A percentile compares a stretch with the other conserved stretches of the same genome.
phyloP scores from a whole-genome alignment of 169 alveolate species.

The Plasmodium vivax region DNA sequence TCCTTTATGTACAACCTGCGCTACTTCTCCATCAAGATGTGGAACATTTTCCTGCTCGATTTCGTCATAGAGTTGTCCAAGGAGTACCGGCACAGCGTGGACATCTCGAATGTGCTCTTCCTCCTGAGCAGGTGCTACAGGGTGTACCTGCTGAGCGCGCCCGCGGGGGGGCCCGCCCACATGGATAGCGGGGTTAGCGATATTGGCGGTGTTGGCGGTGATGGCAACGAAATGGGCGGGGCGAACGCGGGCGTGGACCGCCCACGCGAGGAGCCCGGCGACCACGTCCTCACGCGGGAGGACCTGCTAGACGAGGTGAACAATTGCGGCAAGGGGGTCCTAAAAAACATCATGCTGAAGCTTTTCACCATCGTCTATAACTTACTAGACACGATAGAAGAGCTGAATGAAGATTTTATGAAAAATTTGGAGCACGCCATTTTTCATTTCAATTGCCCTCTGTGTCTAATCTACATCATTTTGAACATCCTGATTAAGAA shows the following conservation, averaged over 20 bases:
- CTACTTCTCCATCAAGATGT: constrained; percentile 40
- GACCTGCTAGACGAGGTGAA: constrained; percentile 16
- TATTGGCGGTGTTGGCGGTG: neutral
- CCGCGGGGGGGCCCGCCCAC: neutral
- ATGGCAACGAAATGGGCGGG: no score
- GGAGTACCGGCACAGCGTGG: constrained; percentile 10
- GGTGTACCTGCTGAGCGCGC: constrained; percentile 15
- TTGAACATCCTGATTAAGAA: constrained; percentile 51
- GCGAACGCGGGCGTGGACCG: neutral
- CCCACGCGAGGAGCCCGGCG: neutral
- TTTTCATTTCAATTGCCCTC: constrained; percentile 48
- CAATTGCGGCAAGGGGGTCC: constrained; percentile 13
- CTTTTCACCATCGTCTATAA: constrained; percentile 47
- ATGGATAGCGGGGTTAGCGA: neutral
- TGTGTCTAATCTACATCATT: constrained; percentile 43
- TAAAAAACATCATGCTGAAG: constrained; percentile 58
- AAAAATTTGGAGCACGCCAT: constrained; percentile 26
- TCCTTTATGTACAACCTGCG: constrained; percentile 49
- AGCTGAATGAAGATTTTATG: constrained; percentile 24
- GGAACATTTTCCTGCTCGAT: constrained; percentile 52
- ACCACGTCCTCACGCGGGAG: constrained; percentile 10
- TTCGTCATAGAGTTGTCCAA: constrained; percentile 40
- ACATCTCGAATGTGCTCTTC: constrained; percentile 26
- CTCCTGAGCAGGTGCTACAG: constrained; percentile 51
- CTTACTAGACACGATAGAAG: constrained; percentile 30